Percentiles rank a stretch among this genome's conserved stretches.
Conservation (phyloP, 179 eudicot genomes). For the Camellia oleifera region DNA sequence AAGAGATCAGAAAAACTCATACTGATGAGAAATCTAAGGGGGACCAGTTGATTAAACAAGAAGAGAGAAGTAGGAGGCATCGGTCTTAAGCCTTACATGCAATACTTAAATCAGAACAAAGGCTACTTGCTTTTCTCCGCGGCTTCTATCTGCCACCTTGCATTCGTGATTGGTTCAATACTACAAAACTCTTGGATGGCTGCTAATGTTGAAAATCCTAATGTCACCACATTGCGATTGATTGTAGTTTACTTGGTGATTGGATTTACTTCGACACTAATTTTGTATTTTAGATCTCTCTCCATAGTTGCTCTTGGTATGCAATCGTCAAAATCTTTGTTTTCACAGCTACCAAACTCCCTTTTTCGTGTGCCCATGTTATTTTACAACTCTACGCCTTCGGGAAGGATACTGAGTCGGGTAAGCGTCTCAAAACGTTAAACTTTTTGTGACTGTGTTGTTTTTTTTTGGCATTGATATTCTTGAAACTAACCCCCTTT, state of each 20-base stretch:
- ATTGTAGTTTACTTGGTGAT: conserved; percentile 64
- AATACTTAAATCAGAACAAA: conserved; percentile 55
- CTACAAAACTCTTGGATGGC: conserved; percentile 77
- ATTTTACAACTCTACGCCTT: conserved; percentile 53
- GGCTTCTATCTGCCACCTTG: conserved; percentile 39
- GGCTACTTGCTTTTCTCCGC: conserved; percentile 53
- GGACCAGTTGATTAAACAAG: conserved; percentile 65
- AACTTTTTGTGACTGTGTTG: background rate
- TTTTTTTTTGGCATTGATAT: background rate
- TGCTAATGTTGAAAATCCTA: conserved; percentile 52
- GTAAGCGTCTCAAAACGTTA: conserved; percentile 23
- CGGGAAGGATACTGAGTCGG: conserved; percentile 54
- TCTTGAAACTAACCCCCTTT: background rate
- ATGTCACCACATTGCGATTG: conserved; percentile 45
- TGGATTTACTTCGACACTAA: conserved; percentile 30
- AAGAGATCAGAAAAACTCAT: conserved; percentile 33
- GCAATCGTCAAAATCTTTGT: conserved; percentile 61
- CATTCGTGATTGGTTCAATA: conserved; percentile 49
- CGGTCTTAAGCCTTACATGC: conserved; percentile 60
- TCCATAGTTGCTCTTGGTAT: conserved; percentile 48
- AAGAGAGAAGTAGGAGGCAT: conserved; percentile 68
- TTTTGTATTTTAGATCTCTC: conserved; percentile 51
- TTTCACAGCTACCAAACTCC: conserved; percentile 54
- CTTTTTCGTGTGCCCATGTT: conserved; percentile 72
- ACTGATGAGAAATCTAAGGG: conserved; percentile 22